Evolutionary conservation across 192 early-diverging fungal genomes (phyloP).

Genomic region (Entomortierella lignicola): DNA sequence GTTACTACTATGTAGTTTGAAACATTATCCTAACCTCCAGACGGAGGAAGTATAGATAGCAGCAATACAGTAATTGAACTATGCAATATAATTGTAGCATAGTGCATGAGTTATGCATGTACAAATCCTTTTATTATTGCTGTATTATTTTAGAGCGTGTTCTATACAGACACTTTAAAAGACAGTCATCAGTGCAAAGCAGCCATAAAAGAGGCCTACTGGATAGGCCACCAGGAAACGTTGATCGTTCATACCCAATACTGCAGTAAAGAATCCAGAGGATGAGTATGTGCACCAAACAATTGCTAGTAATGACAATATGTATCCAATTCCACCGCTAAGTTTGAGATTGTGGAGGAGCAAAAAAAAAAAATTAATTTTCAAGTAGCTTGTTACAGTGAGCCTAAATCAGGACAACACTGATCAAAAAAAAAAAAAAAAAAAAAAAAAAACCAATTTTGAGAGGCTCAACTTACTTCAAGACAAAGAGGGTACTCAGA

Average conservation of each 20-base stretch:
- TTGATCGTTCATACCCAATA: conserved; percentile 92
- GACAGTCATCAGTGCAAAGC: conserved; percentile 93
- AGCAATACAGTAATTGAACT: no score
- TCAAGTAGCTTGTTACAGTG: background rate
- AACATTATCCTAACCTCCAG: no score
- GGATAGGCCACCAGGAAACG: conserved; percentile 95
- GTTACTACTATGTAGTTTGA: no score
- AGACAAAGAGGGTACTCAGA: conserved; percentile 72
- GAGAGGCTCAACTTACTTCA: conserved; percentile 76
- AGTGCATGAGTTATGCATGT: no score
- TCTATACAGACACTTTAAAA: conserved; percentile 70
- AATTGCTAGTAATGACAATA: conserved; percentile 78
- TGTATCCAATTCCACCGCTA: conserved; percentile 69
- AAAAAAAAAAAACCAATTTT: no score
- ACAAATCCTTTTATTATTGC: no score
- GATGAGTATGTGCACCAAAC: conserved; percentile 96
- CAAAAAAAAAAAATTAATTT: background rate
- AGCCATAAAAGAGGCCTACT: conserved; percentile 89
- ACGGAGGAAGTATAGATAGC: no score
- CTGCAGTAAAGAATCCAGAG: conserved; percentile 94
- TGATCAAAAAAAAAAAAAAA: background rate
- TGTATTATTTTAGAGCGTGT: no score
- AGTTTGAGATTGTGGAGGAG: background rate
- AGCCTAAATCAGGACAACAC: no score
- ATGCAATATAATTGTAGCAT: no score